Base-by-base conservation (phyloP, 768 basidiomycete genomes). In the Pilatotrama ljubarskyi region DNA sequence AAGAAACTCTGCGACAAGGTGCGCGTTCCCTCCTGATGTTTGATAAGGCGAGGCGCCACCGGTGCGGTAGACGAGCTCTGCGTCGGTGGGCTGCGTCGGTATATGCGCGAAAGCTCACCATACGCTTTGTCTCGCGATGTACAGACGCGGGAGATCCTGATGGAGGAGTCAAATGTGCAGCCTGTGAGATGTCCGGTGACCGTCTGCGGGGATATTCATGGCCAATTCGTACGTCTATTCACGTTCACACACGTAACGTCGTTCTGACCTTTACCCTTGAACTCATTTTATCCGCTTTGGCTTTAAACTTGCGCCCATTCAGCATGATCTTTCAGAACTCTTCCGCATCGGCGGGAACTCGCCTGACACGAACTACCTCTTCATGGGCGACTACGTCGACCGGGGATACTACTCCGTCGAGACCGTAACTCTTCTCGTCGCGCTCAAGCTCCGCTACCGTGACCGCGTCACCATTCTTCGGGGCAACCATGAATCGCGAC, bases 321-420 rank as follows among this genome's bases (percentile, higher is more conserved):
- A 99, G 96, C 97, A 99, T 77, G 97, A 99, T 80, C 90, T 99
- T 55, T 96, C 95, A 58, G 97, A 99, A 74, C 88, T 98, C 41
- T 98, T 99, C 78, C 88, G 95, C 55, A 98, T 98, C 72, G 97
- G 97, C 53, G 97, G 97, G 50, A 96, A 97, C 78, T 96, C 93
- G 14, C 97, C 97, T 43, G 95, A 97, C 76, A 99, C 97, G 65
- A 99, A 98, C 78, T 99, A 99, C 76, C 90, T 99, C 69, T 99
- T 98, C 81, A 99, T 99, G 97, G 97, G 97, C 26, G 97, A 99
- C 81, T 99, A 98, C 73, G 97, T 98, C 68, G 97, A 98, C 79
- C 87, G 95, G 70, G 96, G 96, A 18, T 99, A 98, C 81, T 98
- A 98, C 78, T 97, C 95, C 18, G 96, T 99, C 57, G 97, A 99